Conservation (phyloP, 331 rosid species). For the Telfairia occidentalis region DNA sequence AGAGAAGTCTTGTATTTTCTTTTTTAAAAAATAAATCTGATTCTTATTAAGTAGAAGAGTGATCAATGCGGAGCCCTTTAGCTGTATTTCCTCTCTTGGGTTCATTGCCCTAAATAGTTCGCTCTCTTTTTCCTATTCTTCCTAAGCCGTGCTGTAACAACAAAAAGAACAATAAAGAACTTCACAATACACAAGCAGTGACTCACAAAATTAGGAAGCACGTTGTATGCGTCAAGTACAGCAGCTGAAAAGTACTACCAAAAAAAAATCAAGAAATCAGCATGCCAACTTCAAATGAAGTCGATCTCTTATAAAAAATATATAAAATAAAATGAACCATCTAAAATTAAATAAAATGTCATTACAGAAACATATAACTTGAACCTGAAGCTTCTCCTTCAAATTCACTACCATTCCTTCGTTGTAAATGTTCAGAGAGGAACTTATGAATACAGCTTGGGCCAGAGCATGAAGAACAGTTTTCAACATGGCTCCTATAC, state of each 20-base stretch:
- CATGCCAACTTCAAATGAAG: neutral
- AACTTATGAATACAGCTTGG: constrained; percentile 67
- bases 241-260: constrained; percentile 47
- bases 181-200: neutral
- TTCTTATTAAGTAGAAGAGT: neutral
- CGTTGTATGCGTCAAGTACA: constrained; percentile 73
- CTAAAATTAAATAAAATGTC: neutral
- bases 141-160: neutral
- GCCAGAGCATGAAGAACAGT: constrained; percentile 88
- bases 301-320: neutral
- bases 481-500: constrained; percentile 88
- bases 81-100: neutral
- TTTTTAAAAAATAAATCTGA: neutral
- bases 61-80: neutral
- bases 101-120: neutral
- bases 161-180: neutral
- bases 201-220: constrained; percentile 68
- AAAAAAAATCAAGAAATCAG: constrained; percentile 5
- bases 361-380: neutral
- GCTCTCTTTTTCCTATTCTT: neutral
- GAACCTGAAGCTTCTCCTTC: constrained; percentile 79
- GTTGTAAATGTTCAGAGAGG: constrained; percentile 24
- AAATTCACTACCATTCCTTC: constrained; percentile 41
- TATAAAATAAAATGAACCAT: neutral
- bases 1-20: neutral